Percentiles rank a stretch among this genome's conserved stretches.
Evolutionary conservation across 2,329 filamentous ascomycete species (phyloP).

Genomic region (Elsinoe ampelina): DNA sequence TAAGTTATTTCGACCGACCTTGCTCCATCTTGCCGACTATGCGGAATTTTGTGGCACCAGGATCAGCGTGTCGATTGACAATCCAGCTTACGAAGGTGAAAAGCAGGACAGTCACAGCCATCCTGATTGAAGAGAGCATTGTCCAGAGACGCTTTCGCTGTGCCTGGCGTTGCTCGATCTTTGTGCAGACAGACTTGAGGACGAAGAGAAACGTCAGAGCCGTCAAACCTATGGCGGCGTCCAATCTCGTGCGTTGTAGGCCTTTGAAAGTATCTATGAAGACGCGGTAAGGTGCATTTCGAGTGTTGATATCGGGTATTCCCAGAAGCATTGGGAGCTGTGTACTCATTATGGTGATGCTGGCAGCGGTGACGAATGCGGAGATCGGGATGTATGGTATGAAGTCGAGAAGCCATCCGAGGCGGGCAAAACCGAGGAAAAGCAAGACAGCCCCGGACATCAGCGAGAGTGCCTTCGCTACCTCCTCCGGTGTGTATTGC

Average conservation of each 20-base stretch:
- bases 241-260: conserved; percentile 56
- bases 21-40: conserved; percentile 52
- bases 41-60: conserved; percentile 21
- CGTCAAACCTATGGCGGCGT: conserved; percentile 78
- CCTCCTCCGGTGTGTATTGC: conserved; percentile 45
- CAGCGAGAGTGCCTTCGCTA: conserved; percentile 70
- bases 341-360: conserved; percentile 78
- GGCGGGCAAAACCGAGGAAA: conserved; percentile 66
- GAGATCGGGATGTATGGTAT: conserved; percentile 85
- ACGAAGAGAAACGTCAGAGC: conserved; percentile 68
- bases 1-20: conserved; percentile 46
- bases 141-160: conserved; percentile 66
- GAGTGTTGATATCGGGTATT: conserved; percentile 48
- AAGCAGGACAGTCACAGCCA: conserved; percentile 80
- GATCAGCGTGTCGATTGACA: conserved; percentile 55
- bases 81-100: conserved; percentile 89
- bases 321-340: conserved; percentile 79
- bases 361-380: conserved; percentile 94
- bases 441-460: conserved; percentile 69
- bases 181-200: conserved; percentile 58
- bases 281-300: conserved; percentile 72
- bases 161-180: conserved; percentile 59
- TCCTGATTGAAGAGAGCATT: conserved; percentile 83
- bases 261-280: conserved; percentile 74
- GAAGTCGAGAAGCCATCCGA: conserved; percentile 86